phyloP scores from a whole-genome alignment of 139 green algal genomes.

The Coccomyxa sp. region DNA sequence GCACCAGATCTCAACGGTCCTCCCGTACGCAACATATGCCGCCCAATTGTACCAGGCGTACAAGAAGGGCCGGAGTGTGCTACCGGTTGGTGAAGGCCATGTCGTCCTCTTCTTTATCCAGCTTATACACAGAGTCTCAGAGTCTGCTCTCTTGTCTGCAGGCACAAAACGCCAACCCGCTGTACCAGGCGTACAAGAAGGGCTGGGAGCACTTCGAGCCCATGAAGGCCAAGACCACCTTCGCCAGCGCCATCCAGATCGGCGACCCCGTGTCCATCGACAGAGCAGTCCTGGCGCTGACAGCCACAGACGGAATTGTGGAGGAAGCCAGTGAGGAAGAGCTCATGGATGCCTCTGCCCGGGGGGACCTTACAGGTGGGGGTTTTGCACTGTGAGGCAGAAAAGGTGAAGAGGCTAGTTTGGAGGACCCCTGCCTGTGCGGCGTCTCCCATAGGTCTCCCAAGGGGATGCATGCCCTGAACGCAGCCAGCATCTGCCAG shows the following conservation, averaged over 20 bases:
- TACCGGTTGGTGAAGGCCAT: constrained; percentile 89
- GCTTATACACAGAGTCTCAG: no score
- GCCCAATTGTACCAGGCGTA: constrained; percentile 97
- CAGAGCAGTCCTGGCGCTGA: constrained; percentile 93
- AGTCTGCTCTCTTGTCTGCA: no score
- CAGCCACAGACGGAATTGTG: constrained; percentile 89
- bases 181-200: constrained; percentile 91
- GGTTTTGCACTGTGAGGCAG: no score
- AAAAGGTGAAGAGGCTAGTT: no score
- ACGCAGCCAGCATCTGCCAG: no score
- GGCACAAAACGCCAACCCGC: constrained; percentile 94
- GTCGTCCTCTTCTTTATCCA: constrained; percentile 96
- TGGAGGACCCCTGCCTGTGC: no score
- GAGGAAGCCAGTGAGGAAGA: constrained; percentile 99
- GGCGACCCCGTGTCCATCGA: constrained; percentile 98
- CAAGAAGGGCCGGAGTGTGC: constrained; percentile 61
- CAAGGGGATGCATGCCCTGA: no score
- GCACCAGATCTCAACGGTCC: no score
- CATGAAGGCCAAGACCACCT: constrained; percentile 92
- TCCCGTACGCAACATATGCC: constrained; percentile 82
- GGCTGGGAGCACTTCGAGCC: constrained; percentile 79
- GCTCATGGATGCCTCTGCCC: constrained; percentile 97
- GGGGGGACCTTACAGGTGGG: constrained; percentile 88
- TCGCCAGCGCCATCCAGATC: constrained; percentile 98
- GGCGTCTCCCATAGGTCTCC: no score